Evolutionary conservation across 1,284 basidiomycete genomes (phyloP).

Genomic region (Phenoliferia sp.): DNA sequence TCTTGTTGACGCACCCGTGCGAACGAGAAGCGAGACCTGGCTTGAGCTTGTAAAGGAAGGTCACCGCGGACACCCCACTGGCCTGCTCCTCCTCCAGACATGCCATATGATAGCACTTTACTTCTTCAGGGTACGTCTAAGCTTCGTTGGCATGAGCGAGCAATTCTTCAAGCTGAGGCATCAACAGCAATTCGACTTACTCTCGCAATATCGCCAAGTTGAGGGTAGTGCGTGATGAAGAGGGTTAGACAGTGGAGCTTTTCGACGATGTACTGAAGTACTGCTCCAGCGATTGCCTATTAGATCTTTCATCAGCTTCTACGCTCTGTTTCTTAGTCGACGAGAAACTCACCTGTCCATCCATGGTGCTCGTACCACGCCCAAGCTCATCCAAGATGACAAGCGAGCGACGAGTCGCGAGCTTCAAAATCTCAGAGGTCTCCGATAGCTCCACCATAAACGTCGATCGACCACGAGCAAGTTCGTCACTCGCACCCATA

Average conservation of each 20-base stretch:
- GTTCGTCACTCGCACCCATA: slow-evolving; percentile 67
- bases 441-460: slow-evolving; percentile 73
- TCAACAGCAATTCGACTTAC: slow-evolving; percentile 7
- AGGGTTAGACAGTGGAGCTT: slow-evolving; percentile 67
- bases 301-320: slow-evolving; percentile 34
- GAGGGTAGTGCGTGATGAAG: slow-evolving; percentile 91
- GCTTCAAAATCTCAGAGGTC: slow-evolving; percentile 75
- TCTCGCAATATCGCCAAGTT: slow-evolving; percentile 18
- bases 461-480: slow-evolving; percentile 69
- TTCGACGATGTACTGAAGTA: slow-evolving; percentile 64
- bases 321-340: neutral
- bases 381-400: slow-evolving; percentile 67
- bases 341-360: slow-evolving; percentile 54
- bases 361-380: slow-evolving; percentile 75
- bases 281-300: slow-evolving; percentile 72
- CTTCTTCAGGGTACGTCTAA: slow-evolving; percentile 31
- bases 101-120: slow-evolving; percentile 81
- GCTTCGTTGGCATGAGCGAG: neutral
- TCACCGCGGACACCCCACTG: slow-evolving; percentile 67
- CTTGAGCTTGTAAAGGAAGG: slow-evolving; percentile 73
- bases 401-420: slow-evolving; percentile 34
- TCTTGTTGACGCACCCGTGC: slow-evolving; percentile 28
- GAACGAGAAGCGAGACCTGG: slow-evolving; percentile 71
- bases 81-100: slow-evolving; percentile 57
- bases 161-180: neutral